Percentiles rank a stretch among this genome's conserved stretches.
Evolutionary conservation across 2,329 filamentous ascomycete species (phyloP).

Genomic region (Clarireedia hainanense): DNA sequence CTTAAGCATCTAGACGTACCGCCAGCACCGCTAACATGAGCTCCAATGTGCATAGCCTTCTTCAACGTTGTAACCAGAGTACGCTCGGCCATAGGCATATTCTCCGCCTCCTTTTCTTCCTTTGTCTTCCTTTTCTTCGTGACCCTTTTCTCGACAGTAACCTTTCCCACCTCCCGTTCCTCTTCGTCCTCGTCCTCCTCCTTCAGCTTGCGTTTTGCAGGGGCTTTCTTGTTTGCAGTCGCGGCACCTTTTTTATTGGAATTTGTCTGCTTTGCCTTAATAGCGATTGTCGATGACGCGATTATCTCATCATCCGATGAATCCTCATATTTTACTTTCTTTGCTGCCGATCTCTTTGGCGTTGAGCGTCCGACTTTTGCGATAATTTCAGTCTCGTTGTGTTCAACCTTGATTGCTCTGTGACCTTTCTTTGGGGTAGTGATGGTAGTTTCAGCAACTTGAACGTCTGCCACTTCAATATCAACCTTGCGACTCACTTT

Average conservation of each 20-base stretch:
- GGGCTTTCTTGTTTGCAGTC: slow-evolving; percentile 13
- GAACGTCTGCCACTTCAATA: neutral
- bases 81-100: slow-evolving; percentile 60
- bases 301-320: neutral
- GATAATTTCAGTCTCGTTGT: slow-evolving; percentile 12
- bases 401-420: slow-evolving; percentile 4
- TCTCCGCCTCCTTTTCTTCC: slow-evolving; percentile 45
- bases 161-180: slow-evolving; percentile 7
- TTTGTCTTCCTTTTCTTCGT: slow-evolving; percentile 45
- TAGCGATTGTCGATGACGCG: neutral
- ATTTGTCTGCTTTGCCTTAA: neutral
- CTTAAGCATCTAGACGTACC: slow-evolving; percentile 42
- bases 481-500: too few relatives aligned
- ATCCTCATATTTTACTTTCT: neutral
- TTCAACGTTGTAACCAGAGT: slow-evolving; percentile 57
- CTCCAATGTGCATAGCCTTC: slow-evolving; percentile 73
- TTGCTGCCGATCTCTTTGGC: neutral
- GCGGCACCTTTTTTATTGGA: neutral
- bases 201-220: slow-evolving; percentile 24
- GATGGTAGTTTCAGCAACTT: slow-evolving; percentile 1
- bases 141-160: slow-evolving; percentile 15
- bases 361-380: slow-evolving; percentile 10
- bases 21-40: slow-evolving; percentile 85
- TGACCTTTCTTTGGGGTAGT: slow-evolving; percentile 12
- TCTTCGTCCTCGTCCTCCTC: slow-evolving; percentile 20